These are phyloP conservation scores for Tetrastigma voinierianum DNA, from an alignment of 164 flowering plant species.

Conservation along the genomic window DNA sequence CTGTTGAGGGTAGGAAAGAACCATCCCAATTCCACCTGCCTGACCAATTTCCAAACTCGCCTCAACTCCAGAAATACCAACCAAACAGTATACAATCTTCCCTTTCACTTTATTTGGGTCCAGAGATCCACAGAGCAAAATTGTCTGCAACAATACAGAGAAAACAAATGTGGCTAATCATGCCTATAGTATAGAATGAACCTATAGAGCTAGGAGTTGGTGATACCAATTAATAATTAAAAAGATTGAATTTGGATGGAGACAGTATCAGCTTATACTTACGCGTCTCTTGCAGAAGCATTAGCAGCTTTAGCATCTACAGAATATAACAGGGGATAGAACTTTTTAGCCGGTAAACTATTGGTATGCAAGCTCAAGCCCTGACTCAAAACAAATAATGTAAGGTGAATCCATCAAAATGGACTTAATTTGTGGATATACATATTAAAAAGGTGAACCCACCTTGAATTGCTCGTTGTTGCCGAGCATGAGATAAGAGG, in stretches of 20 bases:
- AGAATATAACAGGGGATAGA: background rate
- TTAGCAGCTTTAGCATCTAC: no score
- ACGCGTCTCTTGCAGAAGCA: background rate
- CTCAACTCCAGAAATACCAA: background rate
- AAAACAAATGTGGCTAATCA: background rate
- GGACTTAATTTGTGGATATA: no score
- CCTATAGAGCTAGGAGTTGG: background rate
- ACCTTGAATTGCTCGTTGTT: background rate
- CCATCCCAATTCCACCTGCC: slow-evolving; percentile 6
- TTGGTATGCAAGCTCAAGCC: background rate
- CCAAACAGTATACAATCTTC: background rate
- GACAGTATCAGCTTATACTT: no score
- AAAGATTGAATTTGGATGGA: no score
- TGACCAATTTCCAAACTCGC: background rate
- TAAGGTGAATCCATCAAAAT: background rate
- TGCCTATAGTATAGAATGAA: background rate
- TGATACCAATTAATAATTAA: no score
- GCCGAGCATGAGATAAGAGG: no score
- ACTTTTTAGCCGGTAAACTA: background rate
- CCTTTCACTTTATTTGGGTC: background rate
- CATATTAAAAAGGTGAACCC: no score
- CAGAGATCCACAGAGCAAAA: slow-evolving; percentile 1
- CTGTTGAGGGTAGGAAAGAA: no score
- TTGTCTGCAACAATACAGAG: background rate
- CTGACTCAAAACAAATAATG: background rate